Evolutionary conservation across 805 yeast genomes (phyloP), one percentile per base, ranked within the genome.

Genomic region (Jamesozyma rosinii): DNA sequence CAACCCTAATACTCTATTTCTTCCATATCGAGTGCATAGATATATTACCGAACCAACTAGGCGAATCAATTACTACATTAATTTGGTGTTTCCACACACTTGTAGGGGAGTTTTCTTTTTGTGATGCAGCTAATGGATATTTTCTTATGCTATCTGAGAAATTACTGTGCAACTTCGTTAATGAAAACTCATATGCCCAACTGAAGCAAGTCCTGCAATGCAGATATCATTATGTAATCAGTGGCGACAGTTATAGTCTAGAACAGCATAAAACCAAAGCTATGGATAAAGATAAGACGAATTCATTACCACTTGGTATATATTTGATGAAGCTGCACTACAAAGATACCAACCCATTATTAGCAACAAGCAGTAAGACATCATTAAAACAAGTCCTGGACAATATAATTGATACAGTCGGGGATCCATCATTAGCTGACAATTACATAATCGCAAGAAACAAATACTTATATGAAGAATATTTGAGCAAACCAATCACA

Each of bases 161-260:
- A 8, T 69, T 74, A 17, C 63, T 83, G 29, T 65, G 76, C 14
- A 51, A 64, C 0, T 60, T 74, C 22, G 64, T 69, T 18, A 59
- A 67, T 45, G 47, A 52, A 2, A 71, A 70, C 4, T 71, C 83
- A 2, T 89, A 83, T 37, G 68, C 70, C 8, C 92, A 87, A 37
- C 59, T 90, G 38, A 71, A 86, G 8, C 97, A 90, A 54, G 71
- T 86, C 29, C 63, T 92, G 19, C 71, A 78, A 48, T 92, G 98
- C 58, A 72, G 83, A 9, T 87, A 81, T 53, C 94, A 87, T 37
- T 70, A 85, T 40, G 63, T 68, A 2, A 66, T 88, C 3, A 66
- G 79, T 1, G 68, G 76, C 10, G 86, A 81, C 13, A 68, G 69
- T 15, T 78, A 77, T 47, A 68, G 69, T 2, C 86, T 92, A 0